Evolutionary conservation across 306 rosid genomes (phyloP), one percentile per base, ranked within the genome.

Genomic region (Parietaria judaica): DNA sequence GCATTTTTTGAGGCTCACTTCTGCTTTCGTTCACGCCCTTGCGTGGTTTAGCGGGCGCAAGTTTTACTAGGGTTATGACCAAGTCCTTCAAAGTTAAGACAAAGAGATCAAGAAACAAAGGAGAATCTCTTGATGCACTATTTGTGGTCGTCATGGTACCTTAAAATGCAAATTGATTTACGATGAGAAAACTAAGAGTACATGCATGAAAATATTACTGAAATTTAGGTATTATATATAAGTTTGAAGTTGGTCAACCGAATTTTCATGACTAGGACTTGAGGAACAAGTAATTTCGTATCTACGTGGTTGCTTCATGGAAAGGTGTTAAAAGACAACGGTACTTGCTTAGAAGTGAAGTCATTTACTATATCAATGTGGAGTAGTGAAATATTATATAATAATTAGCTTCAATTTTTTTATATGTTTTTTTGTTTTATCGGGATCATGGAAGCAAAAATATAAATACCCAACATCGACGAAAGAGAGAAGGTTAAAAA

Each of bases 51-150:
- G 23, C n/a, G n/a, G 14, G 56, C 31, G 12, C 38, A 39, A 31
- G 55, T 8, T 12, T 62, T 14, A 55, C 15, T 36, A 73, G 14
- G 63, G 53, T 48, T 11, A 37, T 61, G 17, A 65, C 17, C 57
- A 10, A 51, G 70, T 34, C 7, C 51, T 55, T 11, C 16, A 69
- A 47, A 58, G 0, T 41, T 44, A 36, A 59, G 48, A 39, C 8
- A 41, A 35, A 35, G 10, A 55, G 38, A 2, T 23, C 12, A 55
- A 53, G 14, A 53, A 53, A 53, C 36, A 23, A 53, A 14, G 57
- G 35, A 53, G 34, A 14, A 10, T 10, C 37, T 8, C 38, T 0
- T 31, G 37, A 55, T 10, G 57, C 11, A 53, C 4, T 55, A 7
- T 7, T 55, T 4, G 23, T 31, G 38, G 38, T 31, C 17, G 15